These are phyloP conservation scores for Phytophthora meadii DNA, from an alignment of 352 stramenopile genomes.

Conservation along the genomic window DNA sequence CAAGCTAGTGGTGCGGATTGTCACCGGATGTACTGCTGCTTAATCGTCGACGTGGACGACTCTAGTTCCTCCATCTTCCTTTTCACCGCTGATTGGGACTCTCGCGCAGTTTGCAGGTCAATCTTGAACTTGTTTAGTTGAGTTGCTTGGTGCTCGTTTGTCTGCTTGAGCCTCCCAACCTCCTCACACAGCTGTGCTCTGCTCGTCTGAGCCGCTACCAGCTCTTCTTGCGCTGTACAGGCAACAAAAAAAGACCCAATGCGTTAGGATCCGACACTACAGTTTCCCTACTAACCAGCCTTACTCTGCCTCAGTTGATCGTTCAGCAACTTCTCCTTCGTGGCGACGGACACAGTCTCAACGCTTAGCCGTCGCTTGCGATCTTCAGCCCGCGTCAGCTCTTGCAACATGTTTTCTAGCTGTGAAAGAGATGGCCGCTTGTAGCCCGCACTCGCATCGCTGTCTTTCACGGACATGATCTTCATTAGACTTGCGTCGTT, in stretches of 20 bases:
- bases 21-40: constrained; percentile 69
- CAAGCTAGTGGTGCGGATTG: not conserved
- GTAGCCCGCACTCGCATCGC: constrained; percentile 2
- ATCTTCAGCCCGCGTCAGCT: constrained; percentile 61
- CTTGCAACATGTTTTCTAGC: constrained; percentile 62
- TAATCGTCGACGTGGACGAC: constrained; percentile 41
- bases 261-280: no score
- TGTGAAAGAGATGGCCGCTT: constrained; percentile 42
- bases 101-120: constrained; percentile 52
- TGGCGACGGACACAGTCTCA: constrained; percentile 49
- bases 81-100: constrained; percentile 50
- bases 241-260: constrained; percentile 1
- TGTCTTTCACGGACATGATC: constrained; percentile 18
- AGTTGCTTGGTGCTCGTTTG: constrained; percentile 49
- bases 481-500: constrained; percentile 17
- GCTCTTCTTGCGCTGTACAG: constrained; percentile 59
- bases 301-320: constrained; percentile 63
- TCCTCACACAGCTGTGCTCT: constrained; percentile 66
- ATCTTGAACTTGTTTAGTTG: constrained; percentile 53
- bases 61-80: constrained; percentile 59
- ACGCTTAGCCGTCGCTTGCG: constrained; percentile 49
- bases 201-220: constrained; percentile 46
- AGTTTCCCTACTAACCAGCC: no score
- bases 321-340: constrained; percentile 61
- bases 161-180: constrained; percentile 62